Evolutionary conservation across 768 basidiomycete species (phyloP), one percentile per base, ranked within the genome.

Genomic region (Lentinula boryana): DNA sequence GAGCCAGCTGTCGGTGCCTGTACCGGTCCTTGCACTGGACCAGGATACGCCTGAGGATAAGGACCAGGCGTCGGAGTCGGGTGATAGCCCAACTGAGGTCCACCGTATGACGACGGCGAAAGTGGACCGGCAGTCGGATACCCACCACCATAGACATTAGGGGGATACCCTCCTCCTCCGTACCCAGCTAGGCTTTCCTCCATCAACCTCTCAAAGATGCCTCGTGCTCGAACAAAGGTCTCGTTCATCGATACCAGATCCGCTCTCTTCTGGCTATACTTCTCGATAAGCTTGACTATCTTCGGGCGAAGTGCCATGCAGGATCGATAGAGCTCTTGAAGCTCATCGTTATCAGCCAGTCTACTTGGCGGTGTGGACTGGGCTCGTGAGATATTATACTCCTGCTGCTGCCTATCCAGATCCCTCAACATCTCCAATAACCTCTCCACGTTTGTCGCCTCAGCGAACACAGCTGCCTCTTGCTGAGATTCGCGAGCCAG

Each of bases 281-380:
- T 97, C 71, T 97, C 94, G 63, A 98, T 97, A 58, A 98, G 74
- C 68, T 95, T 94, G 63, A 97, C 95, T 64, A 98, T 96, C 79
- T 94, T 95, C 6, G 95, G 95, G 49, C 95, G 82, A 43, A 97
- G 74, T 3, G 87, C 82, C 87, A 98, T 95, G 67, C 89, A 88
- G 23, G 87, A 85, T 46, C 94, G 84, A 73, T 98, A 98, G 55
- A 98, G 71, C 71, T 97, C 94, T 88, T 95, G 74, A 80, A 97
- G 87, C 68, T 96, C 95, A 64, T 95, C 93, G 62, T 93, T 88
- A 68, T 97, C 94, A 0, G 93, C 93, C 27, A 56, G 18, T n/a
- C 53, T 5, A n/a, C 23, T n/a, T 31, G 55, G 55, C 3, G 55
- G 36, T 15, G 55, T 54, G 12, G 40, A 18, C 32, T 46, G 31